Conservation (phyloP, 2,329 filamentous ascomycete species). For the Penicillium occitanis region DNA sequence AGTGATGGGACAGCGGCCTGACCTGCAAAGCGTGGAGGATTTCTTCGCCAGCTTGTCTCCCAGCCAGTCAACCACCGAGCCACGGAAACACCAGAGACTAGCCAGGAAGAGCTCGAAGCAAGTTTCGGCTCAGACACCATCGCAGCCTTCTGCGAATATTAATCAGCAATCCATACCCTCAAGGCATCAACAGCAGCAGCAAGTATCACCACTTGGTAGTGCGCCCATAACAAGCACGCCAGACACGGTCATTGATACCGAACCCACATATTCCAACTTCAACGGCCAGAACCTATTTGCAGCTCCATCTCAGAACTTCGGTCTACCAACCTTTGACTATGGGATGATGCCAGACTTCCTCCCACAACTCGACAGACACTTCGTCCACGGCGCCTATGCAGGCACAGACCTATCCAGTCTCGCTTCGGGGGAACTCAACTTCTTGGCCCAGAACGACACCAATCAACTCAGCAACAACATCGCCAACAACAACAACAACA, state of each 20-base stretch:
- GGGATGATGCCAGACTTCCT: slow-evolving; percentile 47
- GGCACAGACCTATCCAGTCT: slow-evolving; percentile 50
- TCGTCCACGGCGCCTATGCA: slow-evolving; percentile 72
- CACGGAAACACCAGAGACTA: slow-evolving; percentile 16
- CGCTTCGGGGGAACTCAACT: slow-evolving; percentile 29
- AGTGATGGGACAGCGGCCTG: slow-evolving; percentile 81
- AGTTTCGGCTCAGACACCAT: not conserved
- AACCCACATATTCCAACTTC: slow-evolving; percentile 27
- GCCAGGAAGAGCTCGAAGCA: slow-evolving; percentile 28
- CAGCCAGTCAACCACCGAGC: slow-evolving; percentile 3
- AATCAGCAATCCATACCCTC: slow-evolving; percentile 28
- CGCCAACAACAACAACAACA: not conserved
- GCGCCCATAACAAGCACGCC: slow-evolving; percentile 28
- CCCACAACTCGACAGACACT: slow-evolving; percentile 71
- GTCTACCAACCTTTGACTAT: slow-evolving; percentile 40
- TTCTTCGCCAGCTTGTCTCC: slow-evolving; percentile 82
- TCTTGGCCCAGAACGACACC: not conserved
- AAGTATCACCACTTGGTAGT: slow-evolving; percentile 30
- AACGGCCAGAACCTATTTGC: slow-evolving; percentile 20
- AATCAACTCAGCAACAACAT: slow-evolving; percentile 4
- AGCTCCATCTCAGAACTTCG: slow-evolving; percentile 30
- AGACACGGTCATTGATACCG: not conserved
- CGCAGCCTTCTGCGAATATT: slow-evolving; percentile 24
- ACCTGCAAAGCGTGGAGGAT: slow-evolving; percentile 91
- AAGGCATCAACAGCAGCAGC: slow-evolving; percentile 25